These are phyloP conservation scores for Cryomyces antarcticus DNA, from an alignment of 495 filamentous ascomycete species.

Conservation along the genomic window DNA sequence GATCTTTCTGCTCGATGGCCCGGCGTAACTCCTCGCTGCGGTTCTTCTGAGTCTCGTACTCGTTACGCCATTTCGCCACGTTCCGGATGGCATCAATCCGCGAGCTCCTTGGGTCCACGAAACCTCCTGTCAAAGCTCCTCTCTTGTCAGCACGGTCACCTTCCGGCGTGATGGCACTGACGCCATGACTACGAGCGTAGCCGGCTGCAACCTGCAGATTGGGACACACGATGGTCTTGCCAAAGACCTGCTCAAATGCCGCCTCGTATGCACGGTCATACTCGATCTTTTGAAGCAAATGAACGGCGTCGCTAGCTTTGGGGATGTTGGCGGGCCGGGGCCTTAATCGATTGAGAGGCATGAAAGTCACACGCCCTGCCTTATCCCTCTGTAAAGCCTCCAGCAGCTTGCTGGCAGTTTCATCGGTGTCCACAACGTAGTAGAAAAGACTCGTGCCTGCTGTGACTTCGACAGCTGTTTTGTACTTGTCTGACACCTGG, in stretches of 20 bases:
- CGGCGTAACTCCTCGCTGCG: conserved; percentile 36
- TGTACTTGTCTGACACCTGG: conserved; percentile 64
- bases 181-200: conserved; percentile 74
- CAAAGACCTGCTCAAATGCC: conserved; percentile 86
- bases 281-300: conserved; percentile 68
- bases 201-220: conserved; percentile 68
- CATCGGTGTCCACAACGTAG: conserved; percentile 85
- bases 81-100: conserved; percentile 64
- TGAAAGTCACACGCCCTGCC: conserved; percentile 81
- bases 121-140: conserved; percentile 87
- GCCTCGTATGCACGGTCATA: conserved; percentile 59
- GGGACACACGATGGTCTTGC: conserved; percentile 84
- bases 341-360: conserved; percentile 69
- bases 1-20: conserved; percentile 57
- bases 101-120: conserved; percentile 62
- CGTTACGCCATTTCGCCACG: conserved; percentile 52
- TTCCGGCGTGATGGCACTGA: conserved; percentile 83
- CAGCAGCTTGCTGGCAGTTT: conserved; percentile 62
- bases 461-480: conserved; percentile 78
- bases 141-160: conserved; percentile 87
- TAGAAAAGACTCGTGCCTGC: conserved; percentile 89
- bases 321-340: conserved; percentile 53
- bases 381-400: conserved; percentile 60
- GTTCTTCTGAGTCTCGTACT: conserved; percentile 43
- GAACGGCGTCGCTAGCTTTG: conserved; percentile 65